Evolutionary conservation across 208 protist genomes (phyloP).

Genomic region (Leptomonas pyrrhocoris): DNA sequence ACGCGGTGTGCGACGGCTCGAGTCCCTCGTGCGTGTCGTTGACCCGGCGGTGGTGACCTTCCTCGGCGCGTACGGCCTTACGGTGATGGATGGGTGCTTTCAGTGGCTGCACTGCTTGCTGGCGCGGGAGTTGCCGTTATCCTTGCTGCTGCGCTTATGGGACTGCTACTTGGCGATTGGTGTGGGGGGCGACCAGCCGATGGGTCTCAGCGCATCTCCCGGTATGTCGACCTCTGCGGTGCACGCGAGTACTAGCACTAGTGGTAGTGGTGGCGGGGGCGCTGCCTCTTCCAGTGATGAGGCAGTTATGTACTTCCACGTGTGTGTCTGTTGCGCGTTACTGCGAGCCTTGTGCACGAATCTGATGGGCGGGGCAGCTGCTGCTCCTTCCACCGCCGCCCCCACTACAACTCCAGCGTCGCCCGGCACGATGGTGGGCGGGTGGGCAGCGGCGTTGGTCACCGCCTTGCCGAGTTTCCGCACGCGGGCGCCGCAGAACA

Average conservation of each 20-base stretch:
- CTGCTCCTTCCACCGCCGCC: neutral
- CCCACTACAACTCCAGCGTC: neutral
- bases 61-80: conserved; percentile 41
- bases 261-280: neutral
- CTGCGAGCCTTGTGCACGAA: conserved; percentile 39
- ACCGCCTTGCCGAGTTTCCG: conserved; percentile 28
- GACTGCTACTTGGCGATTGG: conserved; percentile 89
- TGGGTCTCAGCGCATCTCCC: neutral
- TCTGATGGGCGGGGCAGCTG: conserved; percentile 15
- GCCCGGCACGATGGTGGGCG: neutral
- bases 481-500: neutral
- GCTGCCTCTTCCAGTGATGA: conserved; percentile 31
- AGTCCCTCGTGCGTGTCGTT: conserved; percentile 41
- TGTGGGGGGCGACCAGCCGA: conserved; percentile 31
- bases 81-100: conserved; percentile 85
- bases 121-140: conserved; percentile 84
- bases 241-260: neutral
- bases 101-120: conserved; percentile 94
- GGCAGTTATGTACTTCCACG: conserved; percentile 68
- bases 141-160: conserved; percentile 83
- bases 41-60: conserved; percentile 25
- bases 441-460: conserved; percentile 14
- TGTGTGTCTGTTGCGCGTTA: conserved; percentile 89
- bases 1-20: conserved; percentile 62
- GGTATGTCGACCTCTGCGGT: neutral